phyloP scores from a whole-genome alignment of 768 basidiomycete species.

The Termitomyces sp. region DNA sequence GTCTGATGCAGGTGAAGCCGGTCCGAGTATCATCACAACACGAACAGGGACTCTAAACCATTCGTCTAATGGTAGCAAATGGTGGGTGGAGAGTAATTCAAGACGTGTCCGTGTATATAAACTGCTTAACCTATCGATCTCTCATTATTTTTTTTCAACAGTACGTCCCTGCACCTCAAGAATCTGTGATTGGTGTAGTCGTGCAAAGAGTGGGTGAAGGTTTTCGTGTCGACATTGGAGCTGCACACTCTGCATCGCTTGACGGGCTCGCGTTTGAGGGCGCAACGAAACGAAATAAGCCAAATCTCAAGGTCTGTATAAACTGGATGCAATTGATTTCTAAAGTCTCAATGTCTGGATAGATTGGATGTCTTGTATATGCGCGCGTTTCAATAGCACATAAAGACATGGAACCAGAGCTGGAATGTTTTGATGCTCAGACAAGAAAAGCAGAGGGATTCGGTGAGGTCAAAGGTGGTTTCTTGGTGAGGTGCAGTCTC shows the following conservation, averaged over 20 bases:
- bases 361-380: slow-evolving; percentile 92
- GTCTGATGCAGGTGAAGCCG: slow-evolving; percentile 24
- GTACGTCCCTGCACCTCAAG: slow-evolving; percentile 91
- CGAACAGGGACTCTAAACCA: slow-evolving; percentile 69
- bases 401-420: slow-evolving; percentile 97
- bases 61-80: slow-evolving; percentile 68
- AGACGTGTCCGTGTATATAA: slow-evolving; percentile 61
- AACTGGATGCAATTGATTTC: neutral
- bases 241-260: slow-evolving; percentile 79
- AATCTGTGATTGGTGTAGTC: slow-evolving; percentile 85
- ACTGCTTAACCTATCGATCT: neutral
- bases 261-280: slow-evolving; percentile 95
- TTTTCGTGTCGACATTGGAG: slow-evolving; percentile 92
- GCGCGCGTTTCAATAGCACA: slow-evolving; percentile 91
- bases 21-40: slow-evolving; percentile 48
- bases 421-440: slow-evolving; percentile 94
- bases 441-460: slow-evolving; percentile 91
- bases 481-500: slow-evolving; percentile 77
- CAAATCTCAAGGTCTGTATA: slow-evolving; percentile 81
- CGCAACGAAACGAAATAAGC: slow-evolving; percentile 91
- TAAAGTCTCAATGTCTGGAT: neutral
- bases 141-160: slow-evolving; percentile 25
- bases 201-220: slow-evolving; percentile 81
- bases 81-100: slow-evolving; percentile 89
- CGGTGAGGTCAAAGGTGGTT: slow-evolving; percentile 90